Evolutionary conservation across 805 yeast genomes (phyloP).

Genomic region (Cyberlindnera maclurae): DNA sequence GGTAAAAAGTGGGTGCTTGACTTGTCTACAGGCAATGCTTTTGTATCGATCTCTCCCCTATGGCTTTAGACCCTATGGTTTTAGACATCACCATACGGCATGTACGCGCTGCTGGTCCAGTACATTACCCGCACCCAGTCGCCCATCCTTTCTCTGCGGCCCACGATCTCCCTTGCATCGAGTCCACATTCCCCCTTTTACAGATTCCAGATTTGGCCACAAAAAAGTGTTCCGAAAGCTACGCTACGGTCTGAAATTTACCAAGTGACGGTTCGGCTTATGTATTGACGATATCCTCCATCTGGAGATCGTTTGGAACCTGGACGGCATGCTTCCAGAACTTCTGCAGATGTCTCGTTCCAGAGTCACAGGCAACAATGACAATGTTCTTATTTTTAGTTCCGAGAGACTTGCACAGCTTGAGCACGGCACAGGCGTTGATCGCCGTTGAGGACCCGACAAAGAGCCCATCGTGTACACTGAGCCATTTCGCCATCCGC

Average conservation of each 20-base stretch:
- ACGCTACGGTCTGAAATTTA: too few species aligned
- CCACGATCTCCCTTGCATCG: too few species aligned
- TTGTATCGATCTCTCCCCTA: background rate
- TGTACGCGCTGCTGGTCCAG: too few species aligned
- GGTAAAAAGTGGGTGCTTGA: background rate
- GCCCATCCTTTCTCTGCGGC: too few species aligned
- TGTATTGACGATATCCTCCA: conserved; percentile 27
- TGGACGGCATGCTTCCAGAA: conserved; percentile 73
- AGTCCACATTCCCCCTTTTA: too few species aligned
- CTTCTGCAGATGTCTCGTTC: conserved; percentile 82
- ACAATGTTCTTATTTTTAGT: conserved; percentile 62
- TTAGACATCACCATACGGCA: too few species aligned
- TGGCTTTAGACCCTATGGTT: too few species aligned
- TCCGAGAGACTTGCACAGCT: conserved; percentile 39
- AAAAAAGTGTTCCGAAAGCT: too few species aligned
- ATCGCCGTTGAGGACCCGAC: conserved; percentile 93
- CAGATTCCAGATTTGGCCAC: too few species aligned
- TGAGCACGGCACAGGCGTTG: conserved; percentile 83
- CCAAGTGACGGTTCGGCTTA: too few species aligned
- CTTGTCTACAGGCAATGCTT: background rate
- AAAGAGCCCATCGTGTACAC: conserved; percentile 81
- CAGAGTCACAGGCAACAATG: conserved; percentile 88
- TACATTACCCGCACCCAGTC: too few species aligned
- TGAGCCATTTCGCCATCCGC: conserved; percentile 79
- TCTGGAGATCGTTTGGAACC: conserved; percentile 25